Evolutionary conservation across 2,329 filamentous ascomycete species (phyloP).

Genomic region (Diplodia scrobiculata): DNA sequence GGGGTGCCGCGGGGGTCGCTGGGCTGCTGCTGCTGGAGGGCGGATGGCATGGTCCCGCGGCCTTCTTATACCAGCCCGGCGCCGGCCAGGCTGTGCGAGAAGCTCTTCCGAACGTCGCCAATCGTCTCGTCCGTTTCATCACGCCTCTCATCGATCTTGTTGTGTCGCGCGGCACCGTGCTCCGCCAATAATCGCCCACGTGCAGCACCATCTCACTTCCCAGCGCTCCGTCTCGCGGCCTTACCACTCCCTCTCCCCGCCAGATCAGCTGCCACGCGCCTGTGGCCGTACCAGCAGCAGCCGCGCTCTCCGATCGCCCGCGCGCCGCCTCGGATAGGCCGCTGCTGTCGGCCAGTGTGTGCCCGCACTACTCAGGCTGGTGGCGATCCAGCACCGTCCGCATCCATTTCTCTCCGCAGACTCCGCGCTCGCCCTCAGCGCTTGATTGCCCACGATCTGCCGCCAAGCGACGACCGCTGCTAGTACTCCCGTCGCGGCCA

Average conservation of each 20-base stretch:
- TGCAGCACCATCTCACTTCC: conserved; percentile 6
- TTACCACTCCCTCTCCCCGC: conserved; percentile 5
- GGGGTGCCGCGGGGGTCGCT: neutral
- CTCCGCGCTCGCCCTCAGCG: conserved; percentile 13
- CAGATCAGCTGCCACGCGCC: conserved; percentile 26
- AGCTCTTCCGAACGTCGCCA: conserved; percentile 8
- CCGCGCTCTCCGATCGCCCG: conserved; percentile 18
- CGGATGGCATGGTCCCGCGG: conserved; percentile 6
- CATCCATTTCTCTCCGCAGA: conserved; percentile 22
- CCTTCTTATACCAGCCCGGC: conserved; percentile 26
- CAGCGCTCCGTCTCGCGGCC: conserved; percentile 11
- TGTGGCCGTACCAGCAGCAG: neutral
- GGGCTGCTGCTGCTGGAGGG: neutral
- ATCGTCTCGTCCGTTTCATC: conserved; percentile 26
- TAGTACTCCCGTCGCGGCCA: conserved; percentile 23
- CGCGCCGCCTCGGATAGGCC: conserved; percentile 12
- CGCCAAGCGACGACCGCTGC: conserved; percentile 22
- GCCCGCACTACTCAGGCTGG: conserved; percentile 5
- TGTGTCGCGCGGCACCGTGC: conserved; percentile 12
- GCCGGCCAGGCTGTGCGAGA: conserved; percentile 22
- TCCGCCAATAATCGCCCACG: conserved; percentile 24
- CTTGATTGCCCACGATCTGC: conserved; percentile 25
- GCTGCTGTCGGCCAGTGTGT: neutral
- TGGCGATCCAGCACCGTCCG: conserved; percentile 1
- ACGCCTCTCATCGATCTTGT: conserved; percentile 18